A percentile compares a stretch with the other conserved stretches of the same genome.
phyloP scores from a whole-genome alignment of 2,329 filamentous ascomycete species.

The Alternaria consortialis region DNA sequence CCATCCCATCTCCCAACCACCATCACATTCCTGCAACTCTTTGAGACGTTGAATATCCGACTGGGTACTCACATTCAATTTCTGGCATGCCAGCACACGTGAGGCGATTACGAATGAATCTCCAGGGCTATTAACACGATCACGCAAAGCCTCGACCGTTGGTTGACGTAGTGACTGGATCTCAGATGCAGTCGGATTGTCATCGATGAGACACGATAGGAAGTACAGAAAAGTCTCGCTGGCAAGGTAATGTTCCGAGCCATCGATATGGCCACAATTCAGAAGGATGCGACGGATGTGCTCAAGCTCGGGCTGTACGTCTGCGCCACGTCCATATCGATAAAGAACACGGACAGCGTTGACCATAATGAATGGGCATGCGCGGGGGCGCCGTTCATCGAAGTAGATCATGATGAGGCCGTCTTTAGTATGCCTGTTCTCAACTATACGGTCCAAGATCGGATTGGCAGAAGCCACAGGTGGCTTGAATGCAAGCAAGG shows the following conservation, averaged over 20 bases:
- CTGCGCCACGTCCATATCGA: constrained; percentile 36
- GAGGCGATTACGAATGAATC: constrained; percentile 39
- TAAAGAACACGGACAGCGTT: constrained; percentile 49
- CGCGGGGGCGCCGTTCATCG: constrained; percentile 33
- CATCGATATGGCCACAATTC: constrained; percentile 41
- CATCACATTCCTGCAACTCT: constrained; percentile 44
- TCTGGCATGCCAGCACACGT: constrained; percentile 41
- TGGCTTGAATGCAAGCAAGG: constrained; percentile 36
- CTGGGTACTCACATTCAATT: constrained; percentile 28
- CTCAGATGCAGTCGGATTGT: constrained; percentile 27
- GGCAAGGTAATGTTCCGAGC: constrained; percentile 45
- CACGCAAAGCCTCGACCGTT: constrained; percentile 29
- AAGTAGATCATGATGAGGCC: constrained; percentile 52
- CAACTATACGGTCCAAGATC: constrained; percentile 20
- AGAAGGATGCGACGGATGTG: constrained; percentile 28
- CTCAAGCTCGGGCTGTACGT: constrained; percentile 33
- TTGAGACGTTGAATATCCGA: constrained; percentile 28
- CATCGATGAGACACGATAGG: constrained; percentile 31
- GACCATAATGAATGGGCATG: constrained; percentile 41
- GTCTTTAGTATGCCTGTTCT: constrained; percentile 54
- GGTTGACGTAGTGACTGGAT: constrained; percentile 32
- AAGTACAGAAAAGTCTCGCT: constrained; percentile 49
- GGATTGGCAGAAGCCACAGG: constrained; percentile 4
- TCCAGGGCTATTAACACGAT: constrained; percentile 33
- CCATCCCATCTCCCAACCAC: constrained; percentile 47